Conservation (phyloP, 768 basidiomycete genomes). For the Phylloporus scabripes region DNA sequence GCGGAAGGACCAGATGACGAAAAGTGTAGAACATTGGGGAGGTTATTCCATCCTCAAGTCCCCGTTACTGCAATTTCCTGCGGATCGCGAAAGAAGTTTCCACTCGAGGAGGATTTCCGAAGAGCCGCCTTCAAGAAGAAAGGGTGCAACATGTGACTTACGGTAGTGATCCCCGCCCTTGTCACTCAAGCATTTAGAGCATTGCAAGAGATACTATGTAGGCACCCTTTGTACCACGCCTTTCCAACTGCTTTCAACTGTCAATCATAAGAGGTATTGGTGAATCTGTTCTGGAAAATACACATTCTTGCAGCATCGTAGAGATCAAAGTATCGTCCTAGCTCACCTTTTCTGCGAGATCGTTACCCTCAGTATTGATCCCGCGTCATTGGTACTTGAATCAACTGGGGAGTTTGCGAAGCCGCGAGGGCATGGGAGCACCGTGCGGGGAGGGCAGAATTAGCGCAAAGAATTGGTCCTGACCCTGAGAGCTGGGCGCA, state of each 20-base stretch:
- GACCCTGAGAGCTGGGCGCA: constrained; percentile 25
- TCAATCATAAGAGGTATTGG: neutral
- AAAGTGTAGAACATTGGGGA: too few species aligned
- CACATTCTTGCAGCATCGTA: constrained; percentile 66
- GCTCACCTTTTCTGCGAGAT: too few species aligned
- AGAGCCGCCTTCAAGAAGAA: too few species aligned
- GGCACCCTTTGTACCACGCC: constrained; percentile 71
- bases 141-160: constrained; percentile 40
- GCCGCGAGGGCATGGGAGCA: constrained; percentile 19
- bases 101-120: too few species aligned
- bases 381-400: too few species aligned
- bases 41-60: too few species aligned
- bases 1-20: too few species aligned
- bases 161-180: constrained; percentile 72
- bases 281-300: constrained; percentile 76
- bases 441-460: constrained; percentile 36
- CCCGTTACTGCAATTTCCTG: too few species aligned
- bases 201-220: constrained; percentile 21
- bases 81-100: too few species aligned
- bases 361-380: too few species aligned
- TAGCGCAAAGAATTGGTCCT: constrained; percentile 35
- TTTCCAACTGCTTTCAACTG: constrained; percentile 75
- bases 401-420: neutral
- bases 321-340: constrained; percentile 56
- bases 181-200: constrained; percentile 58